A percentile compares a stretch with the other conserved stretches of the same genome.
These are phyloP conservation scores for Sarcodon aspratus DNA, from an alignment of 768 basidiomycete genomes.

Conservation along the genomic window DNA sequence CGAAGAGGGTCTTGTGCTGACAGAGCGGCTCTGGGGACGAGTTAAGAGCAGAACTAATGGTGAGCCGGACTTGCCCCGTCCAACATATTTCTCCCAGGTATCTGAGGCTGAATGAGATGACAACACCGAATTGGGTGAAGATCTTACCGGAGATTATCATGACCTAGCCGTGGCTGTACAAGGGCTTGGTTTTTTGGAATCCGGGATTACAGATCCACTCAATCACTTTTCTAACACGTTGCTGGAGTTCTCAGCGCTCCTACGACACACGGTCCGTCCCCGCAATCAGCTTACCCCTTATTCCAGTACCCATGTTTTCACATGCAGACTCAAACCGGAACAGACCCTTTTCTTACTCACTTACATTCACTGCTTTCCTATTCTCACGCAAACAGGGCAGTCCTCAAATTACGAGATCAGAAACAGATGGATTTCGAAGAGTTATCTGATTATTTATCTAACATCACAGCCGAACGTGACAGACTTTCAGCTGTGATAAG, in stretches of 20 bases:
- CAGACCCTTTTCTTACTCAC: constrained; percentile 84
- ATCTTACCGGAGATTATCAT: constrained; percentile 95
- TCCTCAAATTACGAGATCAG: constrained; percentile 92
- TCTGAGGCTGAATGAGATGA: constrained; percentile 86
- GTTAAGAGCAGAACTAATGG: constrained; percentile 77
- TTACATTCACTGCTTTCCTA: constrained; percentile 91
- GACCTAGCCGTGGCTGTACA: constrained; percentile 94
- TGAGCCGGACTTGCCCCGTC: constrained; percentile 33
- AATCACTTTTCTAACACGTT: constrained; percentile 96
- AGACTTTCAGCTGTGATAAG: constrained; percentile 80
- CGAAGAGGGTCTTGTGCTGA: constrained; percentile 79
- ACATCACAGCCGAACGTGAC: constrained; percentile 89
- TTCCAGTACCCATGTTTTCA: not conserved
- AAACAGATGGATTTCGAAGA: constrained; percentile 99
- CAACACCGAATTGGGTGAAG: constrained; percentile 74
- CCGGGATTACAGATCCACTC: constrained; percentile 94
- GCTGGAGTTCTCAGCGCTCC: constrained; percentile 84
- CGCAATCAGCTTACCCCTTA: not conserved
- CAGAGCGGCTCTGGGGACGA: constrained; percentile 75
- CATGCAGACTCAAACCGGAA: constrained; percentile 72
- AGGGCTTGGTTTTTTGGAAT: constrained; percentile 94
- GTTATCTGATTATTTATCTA: constrained; percentile 86
- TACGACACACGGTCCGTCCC: constrained; percentile 68
- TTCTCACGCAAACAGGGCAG: constrained; percentile 86
- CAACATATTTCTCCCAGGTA: constrained; percentile 22